Percentiles rank a stretch among this genome's conserved stretches.
These are phyloP conservation scores for Metarhizium anisopliae DNA, from an alignment of 2,329 filamentous ascomycete species.

Conservation along the genomic window DNA sequence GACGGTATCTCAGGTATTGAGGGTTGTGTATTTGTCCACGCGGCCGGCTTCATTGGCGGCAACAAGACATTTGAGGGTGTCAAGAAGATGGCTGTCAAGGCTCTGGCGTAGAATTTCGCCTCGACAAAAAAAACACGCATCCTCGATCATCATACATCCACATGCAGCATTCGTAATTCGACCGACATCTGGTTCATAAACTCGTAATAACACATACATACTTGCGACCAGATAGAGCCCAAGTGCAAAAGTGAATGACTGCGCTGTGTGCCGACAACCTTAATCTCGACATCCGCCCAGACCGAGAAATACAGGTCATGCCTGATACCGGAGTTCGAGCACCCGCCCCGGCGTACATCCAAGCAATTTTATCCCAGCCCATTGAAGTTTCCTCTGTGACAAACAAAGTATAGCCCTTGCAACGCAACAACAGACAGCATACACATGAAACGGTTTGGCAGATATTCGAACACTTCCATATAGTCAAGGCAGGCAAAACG, in stretches of 20 bases:
- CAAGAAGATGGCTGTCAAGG: constrained; percentile 74
- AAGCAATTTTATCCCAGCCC: not conserved
- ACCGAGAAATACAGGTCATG: not conserved
- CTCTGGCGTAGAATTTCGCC: constrained; percentile 37
- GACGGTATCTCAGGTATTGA: constrained; percentile 60
- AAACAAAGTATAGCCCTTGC: not conserved
- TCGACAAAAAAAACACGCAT: not conserved
- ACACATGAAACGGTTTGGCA: not conserved
- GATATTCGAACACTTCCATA: not conserved
- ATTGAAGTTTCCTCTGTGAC: not conserved
- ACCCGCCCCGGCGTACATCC: not conserved
- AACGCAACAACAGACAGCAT: not conserved
- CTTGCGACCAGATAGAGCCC: not conserved
- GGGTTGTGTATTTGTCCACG: constrained; percentile 87
- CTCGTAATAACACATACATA: not conserved
- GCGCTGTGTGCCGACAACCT: not conserved
- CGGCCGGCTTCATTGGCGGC: constrained; percentile 90
- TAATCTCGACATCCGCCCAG: not conserved
- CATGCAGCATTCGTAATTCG: not conserved
- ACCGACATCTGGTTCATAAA: not conserved
- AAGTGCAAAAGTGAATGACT: not conserved
- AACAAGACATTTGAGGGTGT: constrained; percentile 88
- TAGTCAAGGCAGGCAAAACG: not conserved
- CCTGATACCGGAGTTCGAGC: not conserved
- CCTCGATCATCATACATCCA: not conserved